Evolutionary conservation across 495 filamentous ascomycete genomes (phyloP).

Genomic region (Monascus purpureus): DNA sequence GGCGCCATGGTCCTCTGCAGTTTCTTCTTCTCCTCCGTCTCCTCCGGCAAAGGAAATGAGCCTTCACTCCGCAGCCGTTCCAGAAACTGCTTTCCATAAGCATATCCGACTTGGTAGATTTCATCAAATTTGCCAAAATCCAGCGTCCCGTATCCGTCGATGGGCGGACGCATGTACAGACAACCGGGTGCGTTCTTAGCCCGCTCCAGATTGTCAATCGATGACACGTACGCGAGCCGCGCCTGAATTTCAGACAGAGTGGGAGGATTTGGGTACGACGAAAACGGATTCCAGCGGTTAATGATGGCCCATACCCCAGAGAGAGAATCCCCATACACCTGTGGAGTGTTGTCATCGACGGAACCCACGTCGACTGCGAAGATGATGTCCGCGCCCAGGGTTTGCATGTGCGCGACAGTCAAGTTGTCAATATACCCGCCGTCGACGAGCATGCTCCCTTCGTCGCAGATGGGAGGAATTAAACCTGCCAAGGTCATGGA

Average conservation of each 20-base stretch:
- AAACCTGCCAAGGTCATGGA: constrained; percentile 93
- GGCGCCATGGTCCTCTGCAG: constrained; percentile 89
- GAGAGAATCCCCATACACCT: constrained; percentile 80
- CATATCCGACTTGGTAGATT: constrained; percentile 81
- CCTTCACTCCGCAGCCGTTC: constrained; percentile 61
- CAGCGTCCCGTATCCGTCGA: constrained; percentile 84
- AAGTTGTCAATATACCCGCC: constrained; percentile 97
- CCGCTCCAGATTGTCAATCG: constrained; percentile 82
- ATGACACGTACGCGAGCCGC: constrained; percentile 83
- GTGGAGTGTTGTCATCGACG: constrained; percentile 79
- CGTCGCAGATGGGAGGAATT: constrained; percentile 86
- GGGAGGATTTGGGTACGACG: constrained; percentile 71
- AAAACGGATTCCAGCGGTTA: constrained; percentile 96
- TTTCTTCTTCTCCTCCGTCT: constrained; percentile 78
- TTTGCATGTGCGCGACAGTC: constrained; percentile 94
- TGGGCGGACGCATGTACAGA: constrained; percentile 87
- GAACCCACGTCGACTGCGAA: constrained; percentile 93
- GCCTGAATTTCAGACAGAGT: constrained; percentile 94
- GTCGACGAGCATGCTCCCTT: constrained; percentile 90
- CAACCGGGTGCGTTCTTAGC: constrained; percentile 81
- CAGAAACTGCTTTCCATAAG: constrained; percentile 69
- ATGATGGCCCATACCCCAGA: constrained; percentile 90
- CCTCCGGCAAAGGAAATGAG: constrained; percentile 45
- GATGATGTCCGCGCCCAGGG: constrained; percentile 79
- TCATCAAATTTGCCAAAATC: constrained; percentile 97